Percentiles rank a stretch among this genome's conserved stretches.
These are phyloP conservation scores for Secale cereale DNA, from an alignment of 176 grass and related monocot genomes.

Conservation along the genomic window DNA sequence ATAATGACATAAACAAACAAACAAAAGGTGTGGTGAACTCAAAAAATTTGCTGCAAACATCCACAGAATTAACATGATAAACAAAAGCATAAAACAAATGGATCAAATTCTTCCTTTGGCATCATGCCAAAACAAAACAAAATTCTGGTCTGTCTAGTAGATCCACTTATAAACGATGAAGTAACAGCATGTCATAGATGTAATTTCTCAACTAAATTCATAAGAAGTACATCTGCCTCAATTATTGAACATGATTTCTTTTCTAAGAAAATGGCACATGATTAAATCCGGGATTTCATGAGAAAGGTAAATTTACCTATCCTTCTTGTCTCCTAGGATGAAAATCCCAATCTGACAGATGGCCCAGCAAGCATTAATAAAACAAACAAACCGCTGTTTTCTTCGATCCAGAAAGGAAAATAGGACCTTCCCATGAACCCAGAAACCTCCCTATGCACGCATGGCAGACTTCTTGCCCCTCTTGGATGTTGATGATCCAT, in stretches of 20 bases:
- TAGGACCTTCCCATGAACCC: not conserved
- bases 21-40: not conserved
- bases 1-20: not conserved
- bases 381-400: slow-evolving; percentile 18
- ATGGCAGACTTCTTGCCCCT: slow-evolving; percentile 48
- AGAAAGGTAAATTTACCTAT: slow-evolving; percentile 22
- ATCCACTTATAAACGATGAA: not conserved
- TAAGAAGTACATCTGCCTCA: slow-evolving; percentile 12
- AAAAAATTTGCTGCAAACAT: too few relatives aligned
- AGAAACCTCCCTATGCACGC: slow-evolving; percentile 35
- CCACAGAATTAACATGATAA: not conserved
- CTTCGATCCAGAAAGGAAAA: slow-evolving; percentile 33
- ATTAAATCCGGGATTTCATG: not conserved
- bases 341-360: slow-evolving; percentile 18
- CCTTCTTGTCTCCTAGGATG: slow-evolving; percentile 12
- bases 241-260: slow-evolving; percentile 35
- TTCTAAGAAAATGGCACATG: slow-evolving; percentile 2
- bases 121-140: not conserved
- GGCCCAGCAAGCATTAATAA: slow-evolving; percentile 1
- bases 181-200: not conserved
- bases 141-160: not conserved
- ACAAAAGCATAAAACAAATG: not conserved
- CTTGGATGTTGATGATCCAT: slow-evolving; percentile 28
- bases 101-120: not conserved
- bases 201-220: not conserved